Conservation (phyloP, 257 asterid genomes). For the Phtheirospermum japonicum region DNA sequence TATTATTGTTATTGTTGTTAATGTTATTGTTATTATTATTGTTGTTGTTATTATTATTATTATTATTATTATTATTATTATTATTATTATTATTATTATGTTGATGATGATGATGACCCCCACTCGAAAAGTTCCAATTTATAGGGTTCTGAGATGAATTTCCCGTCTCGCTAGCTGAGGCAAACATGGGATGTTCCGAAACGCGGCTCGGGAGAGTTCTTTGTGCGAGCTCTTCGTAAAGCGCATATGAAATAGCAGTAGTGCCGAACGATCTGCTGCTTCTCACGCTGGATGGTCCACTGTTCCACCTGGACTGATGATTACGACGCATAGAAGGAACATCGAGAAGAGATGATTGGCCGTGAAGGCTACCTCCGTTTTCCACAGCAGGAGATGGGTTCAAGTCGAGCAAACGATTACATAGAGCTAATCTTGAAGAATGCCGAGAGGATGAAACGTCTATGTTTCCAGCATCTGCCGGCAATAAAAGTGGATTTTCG, state of each 20-base stretch:
- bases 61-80: no score
- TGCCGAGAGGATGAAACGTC: conserved; percentile 37
- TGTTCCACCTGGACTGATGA: conserved; percentile 50
- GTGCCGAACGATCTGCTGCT: conserved; percentile 32
- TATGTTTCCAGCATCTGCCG: conserved; percentile 32
- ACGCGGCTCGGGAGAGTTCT: conserved; percentile 58
- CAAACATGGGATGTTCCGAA: conserved; percentile 74
- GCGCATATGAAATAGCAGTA: conserved; percentile 25
- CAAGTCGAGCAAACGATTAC: conserved; percentile 37
- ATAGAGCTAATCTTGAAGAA: conserved; percentile 41
- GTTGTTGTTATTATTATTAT: background rate
- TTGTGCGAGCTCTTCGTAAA: conserved; percentile 38
- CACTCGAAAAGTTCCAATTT: conserved; percentile 53
- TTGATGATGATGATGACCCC: no score
- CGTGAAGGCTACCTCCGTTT: conserved; percentile 21
- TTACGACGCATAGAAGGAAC: conserved; percentile 40
- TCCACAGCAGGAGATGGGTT: conserved; percentile 43
- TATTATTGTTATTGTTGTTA: background rate
- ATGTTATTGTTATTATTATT: background rate
- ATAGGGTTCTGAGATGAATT: conserved; percentile 40
- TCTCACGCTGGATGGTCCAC: conserved; percentile 52
- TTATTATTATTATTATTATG: no score
- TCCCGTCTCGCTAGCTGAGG: conserved; percentile 48
- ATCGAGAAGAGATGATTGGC: background rate
- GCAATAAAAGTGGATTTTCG: conserved; percentile 28